Conservation (phyloP, 495 filamentous ascomycete species). For the Jackrogersella multiformis region DNA sequence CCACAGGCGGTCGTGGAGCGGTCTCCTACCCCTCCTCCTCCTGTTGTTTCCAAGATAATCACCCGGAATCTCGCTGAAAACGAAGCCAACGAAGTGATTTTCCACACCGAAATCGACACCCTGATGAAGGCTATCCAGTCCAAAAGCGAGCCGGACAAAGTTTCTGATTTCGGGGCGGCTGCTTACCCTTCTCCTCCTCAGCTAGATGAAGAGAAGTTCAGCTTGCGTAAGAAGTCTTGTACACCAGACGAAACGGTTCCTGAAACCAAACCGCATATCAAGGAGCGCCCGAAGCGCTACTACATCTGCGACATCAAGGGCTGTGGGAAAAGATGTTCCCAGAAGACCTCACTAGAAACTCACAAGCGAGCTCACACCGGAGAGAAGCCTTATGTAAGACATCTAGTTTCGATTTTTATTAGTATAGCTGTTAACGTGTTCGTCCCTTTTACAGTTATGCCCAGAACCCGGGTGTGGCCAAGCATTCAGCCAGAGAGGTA, state of each 20-base stretch:
- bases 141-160: slow-evolving; percentile 58
- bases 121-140: slow-evolving; percentile 92
- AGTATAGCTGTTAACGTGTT: neutral
- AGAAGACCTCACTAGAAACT: slow-evolving; percentile 94
- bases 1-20: slow-evolving; percentile 29
- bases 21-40: slow-evolving; percentile 21
- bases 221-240: slow-evolving; percentile 33
- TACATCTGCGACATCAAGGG: slow-evolving; percentile 79
- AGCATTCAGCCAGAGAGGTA: slow-evolving; percentile 87
- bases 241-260: slow-evolving; percentile 12
- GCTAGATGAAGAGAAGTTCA: slow-evolving; percentile 33
- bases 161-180: slow-evolving; percentile 4
- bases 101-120: slow-evolving; percentile 86
- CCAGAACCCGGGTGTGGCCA: slow-evolving; percentile 78
- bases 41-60: slow-evolving; percentile 36
- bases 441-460: slow-evolving; percentile 67
- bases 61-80: slow-evolving; percentile 40
- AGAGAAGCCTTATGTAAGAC: slow-evolving; percentile 86
- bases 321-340: slow-evolving; percentile 84
- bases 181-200: slow-evolving; percentile 38
- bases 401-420: neutral
- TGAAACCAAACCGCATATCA: neutral
- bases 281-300: slow-evolving; percentile 68
- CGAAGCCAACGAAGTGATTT: slow-evolving; percentile 59
- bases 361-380: slow-evolving; percentile 91